Evolutionary conservation across 2,329 filamentous ascomycete species (phyloP).

Genomic region (Dactylellina drechsleri): DNA sequence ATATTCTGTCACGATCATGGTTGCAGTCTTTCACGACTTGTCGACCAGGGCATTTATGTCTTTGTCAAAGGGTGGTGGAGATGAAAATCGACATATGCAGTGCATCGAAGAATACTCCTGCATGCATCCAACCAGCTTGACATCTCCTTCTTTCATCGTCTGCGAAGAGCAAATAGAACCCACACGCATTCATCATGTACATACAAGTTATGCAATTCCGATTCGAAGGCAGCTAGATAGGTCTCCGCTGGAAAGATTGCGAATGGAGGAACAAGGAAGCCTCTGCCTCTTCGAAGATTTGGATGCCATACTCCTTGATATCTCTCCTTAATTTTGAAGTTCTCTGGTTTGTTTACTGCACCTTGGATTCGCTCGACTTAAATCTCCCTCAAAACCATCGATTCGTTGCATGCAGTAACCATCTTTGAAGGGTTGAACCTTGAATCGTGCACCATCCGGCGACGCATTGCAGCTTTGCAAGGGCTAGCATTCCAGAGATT

Average conservation of each 20-base stretch:
- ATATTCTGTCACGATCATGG: slow-evolving; percentile 26
- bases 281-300: too few relatives aligned
- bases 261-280: too few relatives aligned
- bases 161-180: slow-evolving; percentile 11
- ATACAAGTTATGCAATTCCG: slow-evolving; percentile 51
- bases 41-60: neutral
- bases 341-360: slow-evolving; percentile 8
- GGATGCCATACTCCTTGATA: too few relatives aligned
- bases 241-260: too few relatives aligned
- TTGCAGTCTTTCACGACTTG: slow-evolving; percentile 12
- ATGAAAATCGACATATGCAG: slow-evolving; percentile 33
- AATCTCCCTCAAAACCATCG: slow-evolving; percentile 32
- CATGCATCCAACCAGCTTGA: slow-evolving; percentile 30
- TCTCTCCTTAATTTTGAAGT: too few relatives aligned
- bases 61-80: neutral
- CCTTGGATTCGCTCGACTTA: slow-evolving; percentile 33
- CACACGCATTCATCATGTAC: slow-evolving; percentile 30
- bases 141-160: slow-evolving; percentile 25
- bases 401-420: slow-evolving; percentile 29
- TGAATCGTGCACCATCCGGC: slow-evolving; percentile 36
- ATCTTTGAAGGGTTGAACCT: slow-evolving; percentile 25
- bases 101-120: slow-evolving; percentile 42
- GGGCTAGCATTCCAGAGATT: neutral
- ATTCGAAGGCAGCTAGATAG: slow-evolving; percentile 6
- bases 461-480: slow-evolving; percentile 11